These are phyloP conservation scores for Cladosporium sp. DNA, from an alignment of 2,329 filamentous ascomycete genomes.

Conservation along the genomic window DNA sequence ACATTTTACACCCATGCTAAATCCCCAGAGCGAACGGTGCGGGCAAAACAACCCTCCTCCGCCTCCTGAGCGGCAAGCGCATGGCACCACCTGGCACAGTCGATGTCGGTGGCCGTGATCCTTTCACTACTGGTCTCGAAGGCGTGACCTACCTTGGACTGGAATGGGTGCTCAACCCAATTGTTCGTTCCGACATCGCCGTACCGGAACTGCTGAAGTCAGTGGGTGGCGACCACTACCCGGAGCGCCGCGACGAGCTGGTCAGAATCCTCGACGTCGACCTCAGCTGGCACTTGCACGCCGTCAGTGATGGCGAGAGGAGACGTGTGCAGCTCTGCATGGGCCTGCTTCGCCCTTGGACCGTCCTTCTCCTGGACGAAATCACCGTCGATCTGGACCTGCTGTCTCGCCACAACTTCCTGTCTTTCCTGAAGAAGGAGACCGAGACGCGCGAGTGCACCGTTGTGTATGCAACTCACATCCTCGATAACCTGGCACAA, in stretches of 20 bases:
- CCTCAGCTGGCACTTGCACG: conserved; percentile 89
- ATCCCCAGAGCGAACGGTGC: conserved; percentile 75
- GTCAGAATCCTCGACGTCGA: conserved; percentile 90
- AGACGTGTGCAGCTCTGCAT: conserved; percentile 92
- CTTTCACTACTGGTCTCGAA: conserved; percentile 85
- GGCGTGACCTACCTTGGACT: conserved; percentile 96
- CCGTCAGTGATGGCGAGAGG: conserved; percentile 89
- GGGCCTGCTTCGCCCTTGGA: conserved; percentile 91
- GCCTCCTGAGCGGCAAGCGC: conserved; percentile 91
- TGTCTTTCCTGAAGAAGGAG: conserved; percentile 83
- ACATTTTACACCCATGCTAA: conserved; percentile 31
- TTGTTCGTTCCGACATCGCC: conserved; percentile 92
- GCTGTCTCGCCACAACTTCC: conserved; percentile 78
- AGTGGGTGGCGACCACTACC: conserved; percentile 83
- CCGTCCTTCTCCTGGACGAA: conserved; percentile 86
- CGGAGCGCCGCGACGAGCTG: conserved; percentile 81
- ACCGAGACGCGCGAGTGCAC: conserved; percentile 81
- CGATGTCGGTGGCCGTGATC: conserved; percentile 78
- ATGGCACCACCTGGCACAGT: conserved; percentile 78
- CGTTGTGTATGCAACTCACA: conserved; percentile 96
- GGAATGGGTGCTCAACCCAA: conserved; percentile 97
- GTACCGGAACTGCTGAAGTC: conserved; percentile 81
- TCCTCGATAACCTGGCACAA: conserved; percentile 87
- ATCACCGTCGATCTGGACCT: conserved; percentile 97
- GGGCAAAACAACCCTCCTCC: conserved; percentile 94